phyloP scores from a whole-genome alignment of 768 basidiomycete genomes.

The Lanmaoa pseudosensibilis region DNA sequence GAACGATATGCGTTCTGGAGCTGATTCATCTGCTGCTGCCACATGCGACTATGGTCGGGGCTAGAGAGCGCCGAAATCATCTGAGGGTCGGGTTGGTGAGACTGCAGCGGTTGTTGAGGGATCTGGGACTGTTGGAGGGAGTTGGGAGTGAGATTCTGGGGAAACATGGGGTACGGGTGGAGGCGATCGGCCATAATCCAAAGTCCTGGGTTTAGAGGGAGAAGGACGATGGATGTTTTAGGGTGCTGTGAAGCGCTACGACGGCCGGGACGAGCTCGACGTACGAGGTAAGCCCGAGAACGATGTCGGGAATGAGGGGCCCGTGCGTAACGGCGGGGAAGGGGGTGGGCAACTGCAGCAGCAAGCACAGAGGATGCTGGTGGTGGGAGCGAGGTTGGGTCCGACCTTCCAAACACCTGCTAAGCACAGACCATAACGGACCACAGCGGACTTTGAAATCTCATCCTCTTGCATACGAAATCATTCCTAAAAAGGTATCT shows the following conservation, averaged over 20 bases:
- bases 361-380: conserved; percentile 44
- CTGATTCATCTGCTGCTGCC: conserved; percentile 60
- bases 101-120: conserved; percentile 46
- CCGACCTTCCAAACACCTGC: conserved; percentile 43
- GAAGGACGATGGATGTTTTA: conserved; percentile 33
- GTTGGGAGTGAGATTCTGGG: conserved; percentile 46
- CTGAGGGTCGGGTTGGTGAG: conserved; percentile 40
- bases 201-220: conserved; percentile 25
- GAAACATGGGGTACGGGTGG: conserved; percentile 54
- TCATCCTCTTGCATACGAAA: conserved; percentile 19
- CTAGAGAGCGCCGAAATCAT: conserved; percentile 44
- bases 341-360: conserved; percentile 32
- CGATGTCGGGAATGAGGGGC: conserved; percentile 29
- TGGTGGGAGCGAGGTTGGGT: conserved; percentile 59
- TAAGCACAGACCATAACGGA: conserved; percentile 40
- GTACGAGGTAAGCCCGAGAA: conserved; percentile 24
- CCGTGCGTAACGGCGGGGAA: conserved; percentile 51
- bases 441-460: conserved; percentile 35
- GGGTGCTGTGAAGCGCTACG: conserved; percentile 28
- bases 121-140: conserved; percentile 44
- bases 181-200: conserved; percentile 64
- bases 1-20: conserved; percentile 44
- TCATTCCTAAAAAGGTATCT: conserved; percentile 13
- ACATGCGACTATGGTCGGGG: conserved; percentile 53
- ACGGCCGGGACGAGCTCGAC: conserved; percentile 23